A percentile compares a stretch with the other conserved stretches of the same genome.
phyloP scores from a whole-genome alignment of 2,329 filamentous ascomycete genomes.

The Cladophialophora yegresii region DNA sequence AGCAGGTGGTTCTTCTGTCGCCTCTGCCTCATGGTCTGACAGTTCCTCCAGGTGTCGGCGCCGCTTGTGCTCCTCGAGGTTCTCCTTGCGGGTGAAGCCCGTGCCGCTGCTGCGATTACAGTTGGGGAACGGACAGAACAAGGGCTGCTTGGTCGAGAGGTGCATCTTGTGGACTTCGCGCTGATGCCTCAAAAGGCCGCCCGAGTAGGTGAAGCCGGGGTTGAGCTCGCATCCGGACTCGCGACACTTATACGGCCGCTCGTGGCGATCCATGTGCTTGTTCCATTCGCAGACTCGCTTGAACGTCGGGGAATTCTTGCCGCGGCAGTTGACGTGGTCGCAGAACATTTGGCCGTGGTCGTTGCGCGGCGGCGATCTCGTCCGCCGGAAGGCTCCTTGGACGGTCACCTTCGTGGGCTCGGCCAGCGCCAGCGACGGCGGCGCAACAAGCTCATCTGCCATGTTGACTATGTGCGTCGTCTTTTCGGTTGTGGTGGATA shows the following conservation, averaged over 20 bases:
- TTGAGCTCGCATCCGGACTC: slow-evolving; percentile 85
- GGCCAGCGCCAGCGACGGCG: slow-evolving; percentile 5
- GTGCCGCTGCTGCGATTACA: slow-evolving; percentile 88
- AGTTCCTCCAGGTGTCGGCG: slow-evolving; percentile 65
- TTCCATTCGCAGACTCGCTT: slow-evolving; percentile 90
- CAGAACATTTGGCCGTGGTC: slow-evolving; percentile 76
- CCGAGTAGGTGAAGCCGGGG: slow-evolving; percentile 91
- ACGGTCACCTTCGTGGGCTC: not conserved
- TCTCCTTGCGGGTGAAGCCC: slow-evolving; percentile 90
- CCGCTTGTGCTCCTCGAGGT: slow-evolving; percentile 88
- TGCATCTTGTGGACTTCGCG: slow-evolving; percentile 92
- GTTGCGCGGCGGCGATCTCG: slow-evolving; percentile 58
- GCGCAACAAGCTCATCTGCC: slow-evolving; percentile 14
- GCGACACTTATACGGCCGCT: slow-evolving; percentile 84
- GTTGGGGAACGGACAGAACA: slow-evolving; percentile 74
- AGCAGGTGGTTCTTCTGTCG: slow-evolving; percentile 8
- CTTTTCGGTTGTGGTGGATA: slow-evolving; percentile 17
- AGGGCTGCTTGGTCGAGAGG: slow-evolving; percentile 80
- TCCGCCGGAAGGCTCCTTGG: slow-evolving; percentile 23
- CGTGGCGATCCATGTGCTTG: slow-evolving; percentile 99
- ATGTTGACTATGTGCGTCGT: slow-evolving; percentile 13
- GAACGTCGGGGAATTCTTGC: slow-evolving; percentile 66
- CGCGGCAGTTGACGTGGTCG: slow-evolving; percentile 67
- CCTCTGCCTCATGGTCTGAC: slow-evolving; percentile 7
- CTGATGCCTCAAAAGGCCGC: slow-evolving; percentile 84